phyloP scores from a whole-genome alignment of 352 stramenopile genomes.

The Phytophthora idaei region DNA sequence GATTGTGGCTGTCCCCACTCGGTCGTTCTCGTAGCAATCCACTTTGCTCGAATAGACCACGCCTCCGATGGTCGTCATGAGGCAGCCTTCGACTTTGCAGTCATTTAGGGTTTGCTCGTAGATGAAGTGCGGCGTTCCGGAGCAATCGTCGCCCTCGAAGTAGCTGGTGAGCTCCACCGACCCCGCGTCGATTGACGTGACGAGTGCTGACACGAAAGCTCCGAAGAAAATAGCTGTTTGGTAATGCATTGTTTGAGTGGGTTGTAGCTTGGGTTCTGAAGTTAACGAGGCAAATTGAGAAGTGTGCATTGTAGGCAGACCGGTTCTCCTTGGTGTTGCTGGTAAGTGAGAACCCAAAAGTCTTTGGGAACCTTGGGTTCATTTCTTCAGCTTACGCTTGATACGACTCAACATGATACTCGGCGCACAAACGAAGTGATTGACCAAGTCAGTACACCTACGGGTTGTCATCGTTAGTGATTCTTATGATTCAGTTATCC shows the following conservation, averaged over 20 bases:
- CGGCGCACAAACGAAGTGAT: constrained; percentile 2
- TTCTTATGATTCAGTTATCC: too few relatives aligned
- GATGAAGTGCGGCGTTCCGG: constrained; percentile 21
- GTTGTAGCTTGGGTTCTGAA: not conserved
- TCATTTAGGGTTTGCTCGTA: constrained; percentile 21
- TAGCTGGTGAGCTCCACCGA: constrained; percentile 26
- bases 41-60: constrained; percentile 17
- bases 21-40: constrained; percentile 23
- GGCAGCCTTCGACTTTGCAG: constrained; percentile 18
- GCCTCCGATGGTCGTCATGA: not conserved
- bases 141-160: constrained; percentile 15
- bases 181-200: not conserved
- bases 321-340: not conserved
- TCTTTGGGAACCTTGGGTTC: not conserved
- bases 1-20: constrained; percentile 6
- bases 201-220: not conserved
- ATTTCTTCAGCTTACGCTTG: not conserved
- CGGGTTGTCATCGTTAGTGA: too few relatives aligned
- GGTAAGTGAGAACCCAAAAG: constrained; percentile 6
- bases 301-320: not conserved
- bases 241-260: not conserved
- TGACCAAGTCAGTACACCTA: not conserved
- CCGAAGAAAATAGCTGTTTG: not conserved
- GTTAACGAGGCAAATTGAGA: constrained; percentile 1
- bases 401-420: not conserved